phyloP scores from a whole-genome alignment of 768 basidiomycete species.

The Cytidiella melzeri region DNA sequence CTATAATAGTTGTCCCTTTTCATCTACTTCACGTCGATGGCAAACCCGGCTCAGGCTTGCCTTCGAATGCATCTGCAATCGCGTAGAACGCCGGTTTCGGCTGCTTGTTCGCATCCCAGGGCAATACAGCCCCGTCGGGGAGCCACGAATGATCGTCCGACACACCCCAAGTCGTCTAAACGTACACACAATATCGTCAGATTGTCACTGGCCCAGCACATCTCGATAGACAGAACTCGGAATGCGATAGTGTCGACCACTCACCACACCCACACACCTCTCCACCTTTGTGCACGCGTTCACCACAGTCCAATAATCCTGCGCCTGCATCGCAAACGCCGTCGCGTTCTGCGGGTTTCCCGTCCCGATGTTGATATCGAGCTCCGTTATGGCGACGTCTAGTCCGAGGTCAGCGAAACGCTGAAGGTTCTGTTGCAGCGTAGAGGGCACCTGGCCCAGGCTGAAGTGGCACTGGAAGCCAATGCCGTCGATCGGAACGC shows the following conservation, averaged over 20 bases:
- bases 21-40: background rate
- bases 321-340: slow-evolving; percentile 46
- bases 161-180: slow-evolving; percentile 35
- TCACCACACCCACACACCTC: slow-evolving; percentile 29
- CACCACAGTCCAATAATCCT: slow-evolving; percentile 52
- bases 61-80: slow-evolving; percentile 11
- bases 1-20: no score
- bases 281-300: slow-evolving; percentile 41
- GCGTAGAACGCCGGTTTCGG: slow-evolving; percentile 12
- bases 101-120: slow-evolving; percentile 24
- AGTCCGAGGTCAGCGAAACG: slow-evolving; percentile 54
- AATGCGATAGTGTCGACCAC: background rate
- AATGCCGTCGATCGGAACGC: slow-evolving; percentile 53
- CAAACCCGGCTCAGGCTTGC: slow-evolving; percentile 5
- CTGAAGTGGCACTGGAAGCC: slow-evolving; percentile 58
- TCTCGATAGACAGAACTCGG: background rate
- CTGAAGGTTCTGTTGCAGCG: slow-evolving; percentile 42
- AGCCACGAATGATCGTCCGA: slow-evolving; percentile 37
- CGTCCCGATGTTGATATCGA: slow-evolving; percentile 50
- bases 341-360: slow-evolving; percentile 44
- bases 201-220: background rate
- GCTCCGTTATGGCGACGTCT: slow-evolving; percentile 64
- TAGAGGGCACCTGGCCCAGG: slow-evolving; percentile 45
- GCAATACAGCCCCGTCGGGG: slow-evolving; percentile 24
- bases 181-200: no score